Evolutionary conservation across 192 early-diverging fungal species (phyloP).

Genomic region (Entomortierella chlamydospora): DNA sequence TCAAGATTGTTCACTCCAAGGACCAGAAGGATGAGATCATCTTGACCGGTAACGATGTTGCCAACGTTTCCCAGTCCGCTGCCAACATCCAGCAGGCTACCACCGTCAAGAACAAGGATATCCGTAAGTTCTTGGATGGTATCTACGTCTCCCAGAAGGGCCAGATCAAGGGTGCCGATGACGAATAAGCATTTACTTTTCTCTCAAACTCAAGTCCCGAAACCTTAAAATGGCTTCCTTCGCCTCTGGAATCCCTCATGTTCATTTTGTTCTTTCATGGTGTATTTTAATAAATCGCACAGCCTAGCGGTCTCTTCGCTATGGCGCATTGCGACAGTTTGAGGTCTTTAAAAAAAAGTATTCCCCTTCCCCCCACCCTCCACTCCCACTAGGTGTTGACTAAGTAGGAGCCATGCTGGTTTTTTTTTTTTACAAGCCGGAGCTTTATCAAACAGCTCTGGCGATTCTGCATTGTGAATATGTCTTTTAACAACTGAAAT

Average conservation of each 20-base stretch:
- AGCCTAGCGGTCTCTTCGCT: conserved; percentile 20
- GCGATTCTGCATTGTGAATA: too few relatives aligned
- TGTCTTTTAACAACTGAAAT: too few relatives aligned
- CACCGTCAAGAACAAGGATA: conserved; percentile 99
- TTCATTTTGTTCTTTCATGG: conserved; percentile 5
- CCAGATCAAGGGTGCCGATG: conserved; percentile 65
- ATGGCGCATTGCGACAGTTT: conserved; percentile 16
- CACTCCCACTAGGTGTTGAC: too few relatives aligned
- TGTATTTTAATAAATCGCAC: conserved; percentile 30
- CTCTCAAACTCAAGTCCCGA: too few relatives aligned
- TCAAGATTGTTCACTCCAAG: conserved; percentile 80
- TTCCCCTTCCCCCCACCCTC: neutral
- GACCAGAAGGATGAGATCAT: conserved; percentile 95
- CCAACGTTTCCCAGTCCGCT: conserved; percentile 95
- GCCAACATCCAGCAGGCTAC: conserved; percentile 96
- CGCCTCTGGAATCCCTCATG: too few relatives aligned
- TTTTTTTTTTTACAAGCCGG: too few relatives aligned
- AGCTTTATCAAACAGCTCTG: too few relatives aligned
- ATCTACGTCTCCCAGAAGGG: conserved; percentile 94
- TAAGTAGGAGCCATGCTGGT: too few relatives aligned
- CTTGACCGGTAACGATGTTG: conserved; percentile 93
- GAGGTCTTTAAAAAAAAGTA: neutral
- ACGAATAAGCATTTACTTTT: conserved; percentile 55
- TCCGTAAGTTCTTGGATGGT: conserved; percentile 99
- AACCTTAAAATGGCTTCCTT: too few relatives aligned